Base-by-base conservation (phyloP, 2,329 filamentous ascomycete species). In the Colletotrichum neosansevieriae region DNA sequence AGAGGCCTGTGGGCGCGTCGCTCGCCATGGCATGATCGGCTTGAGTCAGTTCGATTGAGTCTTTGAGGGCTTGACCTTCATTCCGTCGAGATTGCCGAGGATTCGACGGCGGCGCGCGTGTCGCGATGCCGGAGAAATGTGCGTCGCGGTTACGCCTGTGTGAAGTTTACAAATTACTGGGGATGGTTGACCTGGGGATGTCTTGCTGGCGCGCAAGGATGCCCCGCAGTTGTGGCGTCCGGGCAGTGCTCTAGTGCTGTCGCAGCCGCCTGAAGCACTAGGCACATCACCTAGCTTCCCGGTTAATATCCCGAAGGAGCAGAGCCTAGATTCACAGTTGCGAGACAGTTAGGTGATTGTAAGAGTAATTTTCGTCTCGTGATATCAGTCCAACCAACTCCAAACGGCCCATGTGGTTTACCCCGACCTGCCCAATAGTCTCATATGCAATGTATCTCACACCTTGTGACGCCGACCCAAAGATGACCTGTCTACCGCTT, bases 21-120 rank as follows among this genome's bases (percentile, higher is more conserved):
- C 79, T 78, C 75, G 79, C 85, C 86, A 89, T 89, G 81, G 81
- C 83, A 86, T 84, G 76, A 69, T 77, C 72, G 71, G 57, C 29
- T 15, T 19, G 17, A 34, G 36, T 54, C 21, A 56, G 13, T 34
- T 29, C n/a, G 40, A 13, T 15, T 19, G 10, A 15, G n/a, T 36
- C 15, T 5, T 17, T 13, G 13, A 4, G 15, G 47, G 11, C 24
- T 17, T 47, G 40, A 65, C 47, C 53, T 54, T 59, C 6, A 36
- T 56, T 56, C 47, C 24, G 15, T 62, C 36, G 15, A 7, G 58
- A 49, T 15, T 15, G 24, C 6, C 29, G 24, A 32, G n/a, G 29
- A 53, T 29, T 53, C 49, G 49, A 34, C 24, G 29, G 24, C 10
- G 49, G 6, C 11, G 5, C 36, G 29, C 17, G 15, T n/a, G 15